Conservation (phyloP, 2,329 filamentous ascomycete genomes). For the Pseudonectria foliicola region DNA sequence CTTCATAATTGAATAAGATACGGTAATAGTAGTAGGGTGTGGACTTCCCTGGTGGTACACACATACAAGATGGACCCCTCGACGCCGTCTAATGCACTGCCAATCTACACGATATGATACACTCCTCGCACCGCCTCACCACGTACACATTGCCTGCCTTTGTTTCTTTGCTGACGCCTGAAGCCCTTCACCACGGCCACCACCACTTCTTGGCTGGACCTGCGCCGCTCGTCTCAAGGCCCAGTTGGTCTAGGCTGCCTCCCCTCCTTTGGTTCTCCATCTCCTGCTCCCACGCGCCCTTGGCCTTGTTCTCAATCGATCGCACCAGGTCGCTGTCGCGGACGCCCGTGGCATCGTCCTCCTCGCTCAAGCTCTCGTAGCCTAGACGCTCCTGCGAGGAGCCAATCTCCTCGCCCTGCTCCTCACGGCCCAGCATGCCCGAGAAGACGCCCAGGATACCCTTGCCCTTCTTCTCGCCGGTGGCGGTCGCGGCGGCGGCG, state of each 20-base stretch:
- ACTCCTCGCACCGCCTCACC: constrained; percentile 16
- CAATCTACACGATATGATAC: constrained; percentile 39
- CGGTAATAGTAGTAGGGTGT: constrained; percentile 24
- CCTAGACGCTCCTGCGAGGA: constrained; percentile 9
- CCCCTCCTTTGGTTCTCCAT: constrained; percentile 43
- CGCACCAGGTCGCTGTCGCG: constrained; percentile 13
- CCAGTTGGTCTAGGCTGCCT: constrained; percentile 44
- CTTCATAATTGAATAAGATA: constrained; percentile 20
- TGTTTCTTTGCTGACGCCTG: constrained; percentile 4
- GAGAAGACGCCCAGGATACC: constrained; percentile 30
- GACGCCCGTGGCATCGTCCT: constrained; percentile 15
- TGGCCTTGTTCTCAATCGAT: constrained; percentile 32
- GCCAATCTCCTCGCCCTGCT: constrained; percentile 15
- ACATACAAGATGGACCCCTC: constrained; percentile 29
- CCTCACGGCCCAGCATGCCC: constrained; percentile 21
- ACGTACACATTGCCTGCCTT: constrained; percentile 13
- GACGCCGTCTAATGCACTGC: constrained; percentile 40
- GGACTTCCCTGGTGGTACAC: constrained; percentile 24
- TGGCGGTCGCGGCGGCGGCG: constrained; percentile 8
- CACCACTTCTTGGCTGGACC: constrained; percentile 41
- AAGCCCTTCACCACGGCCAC: constrained; percentile 32
- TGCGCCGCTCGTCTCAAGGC: constrained; percentile 27
- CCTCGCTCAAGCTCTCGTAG: constrained; percentile 15
- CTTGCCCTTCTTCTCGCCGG: constrained; percentile 24
- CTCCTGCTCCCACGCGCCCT: constrained; percentile 41